Evolutionary conservation across 2,329 filamentous ascomycete species (phyloP).

Genomic region (Neoscytalidium dimidiatum): DNA sequence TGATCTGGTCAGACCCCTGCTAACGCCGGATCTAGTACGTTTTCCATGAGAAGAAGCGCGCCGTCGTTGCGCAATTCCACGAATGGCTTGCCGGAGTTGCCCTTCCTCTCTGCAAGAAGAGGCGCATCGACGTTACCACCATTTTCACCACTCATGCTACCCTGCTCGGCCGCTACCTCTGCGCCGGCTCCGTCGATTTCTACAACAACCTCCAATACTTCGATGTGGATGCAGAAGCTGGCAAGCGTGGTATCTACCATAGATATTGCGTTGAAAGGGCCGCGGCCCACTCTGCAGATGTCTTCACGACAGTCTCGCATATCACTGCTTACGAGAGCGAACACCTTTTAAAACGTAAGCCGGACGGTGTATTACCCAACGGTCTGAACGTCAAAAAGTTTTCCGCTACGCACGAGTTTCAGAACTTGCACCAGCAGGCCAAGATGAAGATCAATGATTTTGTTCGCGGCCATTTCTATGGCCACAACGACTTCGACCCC

Average conservation of each 20-base stretch:
- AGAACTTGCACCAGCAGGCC: conserved; percentile 93
- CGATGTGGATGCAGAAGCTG: conserved; percentile 93
- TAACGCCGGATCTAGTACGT: conserved; percentile 68
- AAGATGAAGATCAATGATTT: conserved; percentile 99
- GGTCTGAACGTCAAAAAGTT: conserved; percentile 98
- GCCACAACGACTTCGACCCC: conserved; percentile 94
- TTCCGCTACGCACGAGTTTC: conserved; percentile 97
- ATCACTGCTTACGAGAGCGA: conserved; percentile 98
- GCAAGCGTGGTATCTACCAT: conserved; percentile 98
- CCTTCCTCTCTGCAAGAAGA: conserved; percentile 86
- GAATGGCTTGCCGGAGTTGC: conserved; percentile 97
- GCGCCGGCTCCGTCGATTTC: conserved; percentile 95
- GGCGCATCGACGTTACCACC: conserved; percentile 93
- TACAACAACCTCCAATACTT: conserved; percentile 99
- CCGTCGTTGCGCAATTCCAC: conserved; percentile 97
- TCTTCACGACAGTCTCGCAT: conserved; percentile 98
- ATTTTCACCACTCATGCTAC: conserved; percentile 99
- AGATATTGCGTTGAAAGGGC: conserved; percentile 97
- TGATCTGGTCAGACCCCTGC: conserved; percentile 4
- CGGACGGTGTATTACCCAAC: conserved; percentile 93
- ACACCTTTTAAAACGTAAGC: conserved; percentile 95
- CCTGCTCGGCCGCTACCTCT: conserved; percentile 91
- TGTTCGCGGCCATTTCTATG: conserved; percentile 96
- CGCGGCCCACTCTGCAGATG: conserved; percentile 86
- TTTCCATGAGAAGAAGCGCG: conserved; percentile 85